A percentile compares a stretch with the other conserved stretches of the same genome.
Evolutionary conservation across 768 basidiomycete species (phyloP).

Genomic region (Tylopilus subfusipes): DNA sequence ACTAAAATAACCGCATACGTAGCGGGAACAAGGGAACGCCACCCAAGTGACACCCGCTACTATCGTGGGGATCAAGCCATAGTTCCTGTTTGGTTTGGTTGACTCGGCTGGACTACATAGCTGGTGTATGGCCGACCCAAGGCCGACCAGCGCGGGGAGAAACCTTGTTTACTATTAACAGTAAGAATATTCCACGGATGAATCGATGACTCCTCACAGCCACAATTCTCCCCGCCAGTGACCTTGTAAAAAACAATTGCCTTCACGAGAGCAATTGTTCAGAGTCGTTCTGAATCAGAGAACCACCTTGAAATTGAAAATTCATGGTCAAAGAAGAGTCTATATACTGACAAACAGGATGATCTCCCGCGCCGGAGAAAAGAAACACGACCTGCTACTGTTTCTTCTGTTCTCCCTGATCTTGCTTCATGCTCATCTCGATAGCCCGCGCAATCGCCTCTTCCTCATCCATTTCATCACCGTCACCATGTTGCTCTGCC

Average conservation of each 20-base stretch:
- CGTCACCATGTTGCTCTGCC: constrained; percentile 48
- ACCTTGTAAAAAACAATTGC: no score
- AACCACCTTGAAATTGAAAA: neutral
- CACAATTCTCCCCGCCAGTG: no score
- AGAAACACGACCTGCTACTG: constrained; percentile 15
- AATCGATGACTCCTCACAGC: no score
- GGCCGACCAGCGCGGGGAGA: no score
- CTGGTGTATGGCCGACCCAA: no score
- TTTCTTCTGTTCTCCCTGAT: constrained; percentile 44
- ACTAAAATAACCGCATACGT: no score
- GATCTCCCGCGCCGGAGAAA: neutral
- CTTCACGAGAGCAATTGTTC: no score
- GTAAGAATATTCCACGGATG: no score
- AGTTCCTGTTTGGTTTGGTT: no score
- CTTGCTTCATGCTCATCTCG: constrained; percentile 84
- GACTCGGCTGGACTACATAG: no score
- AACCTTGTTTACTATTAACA: no score
- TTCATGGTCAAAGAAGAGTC: neutral
- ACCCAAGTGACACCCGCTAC: neutral
- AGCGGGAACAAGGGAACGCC: neutral
- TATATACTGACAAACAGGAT: neutral
- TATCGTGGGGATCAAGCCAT: no score
- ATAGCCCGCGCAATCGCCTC: constrained; percentile 90
- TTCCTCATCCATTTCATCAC: constrained; percentile 78
- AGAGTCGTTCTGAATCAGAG: neutral